phyloP scores from a whole-genome alignment of 345 rosid genomes.

The Linum tenue region DNA sequence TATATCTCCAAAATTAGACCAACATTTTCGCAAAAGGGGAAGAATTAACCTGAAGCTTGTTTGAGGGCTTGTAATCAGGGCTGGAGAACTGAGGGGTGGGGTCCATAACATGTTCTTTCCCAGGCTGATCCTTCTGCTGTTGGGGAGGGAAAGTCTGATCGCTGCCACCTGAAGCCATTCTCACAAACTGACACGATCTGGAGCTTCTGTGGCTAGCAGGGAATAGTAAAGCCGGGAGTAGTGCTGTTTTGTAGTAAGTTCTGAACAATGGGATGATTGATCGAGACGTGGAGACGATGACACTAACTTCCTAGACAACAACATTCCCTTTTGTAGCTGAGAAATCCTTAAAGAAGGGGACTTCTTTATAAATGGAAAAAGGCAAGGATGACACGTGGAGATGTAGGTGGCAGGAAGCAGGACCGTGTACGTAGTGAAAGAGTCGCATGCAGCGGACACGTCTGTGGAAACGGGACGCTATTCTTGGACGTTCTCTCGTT shows the following conservation, averaged over 20 bases:
- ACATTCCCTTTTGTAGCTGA: background rate
- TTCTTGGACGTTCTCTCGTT: background rate
- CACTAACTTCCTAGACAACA: background rate
- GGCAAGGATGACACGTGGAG: background rate
- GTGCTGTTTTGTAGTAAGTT: background rate
- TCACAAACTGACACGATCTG: background rate
- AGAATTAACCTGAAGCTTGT: slow-evolving; percentile 39
- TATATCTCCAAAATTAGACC: too few species aligned
- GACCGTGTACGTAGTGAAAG: slow-evolving; percentile 13
- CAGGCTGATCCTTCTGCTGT: slow-evolving; percentile 59
- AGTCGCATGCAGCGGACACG: slow-evolving; percentile 10
- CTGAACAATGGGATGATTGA: slow-evolving; percentile 10
- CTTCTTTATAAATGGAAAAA: slow-evolving; percentile 1
- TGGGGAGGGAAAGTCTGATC: slow-evolving; percentile 44
- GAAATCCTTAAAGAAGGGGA: slow-evolving; percentile 7
- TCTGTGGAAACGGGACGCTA: slow-evolving; percentile 15
- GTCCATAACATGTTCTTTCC: slow-evolving; percentile 54
- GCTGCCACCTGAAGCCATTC: slow-evolving; percentile 42
- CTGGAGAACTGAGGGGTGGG: slow-evolving; percentile 47
- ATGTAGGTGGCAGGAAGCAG: slow-evolving; percentile 8
- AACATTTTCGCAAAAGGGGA: too few species aligned
- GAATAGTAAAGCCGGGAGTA: background rate
- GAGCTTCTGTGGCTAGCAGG: background rate
- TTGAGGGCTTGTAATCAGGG: slow-evolving; percentile 50
- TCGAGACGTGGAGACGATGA: background rate